These are phyloP conservation scores for Citrus mangshanensis DNA, from an alignment of 345 rosid genomes.

Conservation along the genomic window DNA sequence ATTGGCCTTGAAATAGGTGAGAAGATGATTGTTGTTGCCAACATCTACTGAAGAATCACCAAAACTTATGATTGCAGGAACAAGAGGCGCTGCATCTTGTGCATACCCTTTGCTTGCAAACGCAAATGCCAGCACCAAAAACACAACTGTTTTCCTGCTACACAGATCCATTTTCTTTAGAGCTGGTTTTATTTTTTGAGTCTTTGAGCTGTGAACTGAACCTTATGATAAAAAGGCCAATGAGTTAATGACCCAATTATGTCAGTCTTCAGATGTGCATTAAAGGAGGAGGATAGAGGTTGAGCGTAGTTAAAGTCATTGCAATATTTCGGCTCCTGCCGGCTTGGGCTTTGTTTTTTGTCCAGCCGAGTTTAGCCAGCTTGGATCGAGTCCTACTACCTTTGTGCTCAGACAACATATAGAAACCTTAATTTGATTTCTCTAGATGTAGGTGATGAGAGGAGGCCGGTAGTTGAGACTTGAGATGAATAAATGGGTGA, in stretches of 20 bases:
- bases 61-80: conserved; percentile 71
- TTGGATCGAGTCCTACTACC: too few relatives aligned
- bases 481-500: background rate
- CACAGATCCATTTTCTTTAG: conserved; percentile 1
- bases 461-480: conserved; percentile 1
- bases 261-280: background rate
- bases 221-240: conserved; percentile 15
- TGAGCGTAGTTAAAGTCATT: conserved; percentile 33
- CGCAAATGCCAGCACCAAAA: conserved; percentile 21
- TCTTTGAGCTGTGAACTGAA: background rate
- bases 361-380: too few relatives aligned
- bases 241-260: too few relatives aligned
- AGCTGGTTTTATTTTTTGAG: background rate
- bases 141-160: background rate
- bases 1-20: conserved; percentile 71
- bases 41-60: conserved; percentile 94
- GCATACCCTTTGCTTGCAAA: conserved; percentile 15
- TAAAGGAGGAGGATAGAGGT: conserved; percentile 33
- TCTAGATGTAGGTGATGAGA: background rate
- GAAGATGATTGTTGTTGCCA: conserved; percentile 85
- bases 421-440: background rate
- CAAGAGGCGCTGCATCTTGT: conserved; percentile 49
- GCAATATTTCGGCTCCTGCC: too few relatives aligned
- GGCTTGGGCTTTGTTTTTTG: too few relatives aligned
- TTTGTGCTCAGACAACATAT: background rate